These are phyloP conservation scores for Volvox africanus DNA, from an alignment of 139 green algal species.

Conservation along the genomic window DNA sequence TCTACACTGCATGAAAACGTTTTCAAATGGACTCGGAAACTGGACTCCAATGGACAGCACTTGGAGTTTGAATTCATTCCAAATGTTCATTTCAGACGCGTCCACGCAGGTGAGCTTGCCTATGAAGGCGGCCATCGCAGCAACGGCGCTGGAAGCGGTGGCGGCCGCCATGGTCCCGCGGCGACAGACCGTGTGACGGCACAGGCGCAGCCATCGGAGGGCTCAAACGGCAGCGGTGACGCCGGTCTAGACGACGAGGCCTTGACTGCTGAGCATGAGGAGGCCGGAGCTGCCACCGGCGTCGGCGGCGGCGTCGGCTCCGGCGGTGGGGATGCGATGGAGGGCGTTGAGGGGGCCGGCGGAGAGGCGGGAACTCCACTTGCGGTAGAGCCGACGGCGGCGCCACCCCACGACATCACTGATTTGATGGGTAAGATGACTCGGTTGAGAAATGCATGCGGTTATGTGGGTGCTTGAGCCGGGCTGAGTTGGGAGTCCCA, in stretches of 20 bases:
- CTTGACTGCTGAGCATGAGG: background rate
- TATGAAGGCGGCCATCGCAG: background rate
- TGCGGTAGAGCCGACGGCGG: background rate
- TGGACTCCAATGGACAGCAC: too few relatives aligned
- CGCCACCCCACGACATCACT: background rate
- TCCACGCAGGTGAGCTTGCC: background rate
- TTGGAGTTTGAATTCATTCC: too few relatives aligned
- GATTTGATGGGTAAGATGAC: background rate
- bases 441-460: background rate
- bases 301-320: background rate
- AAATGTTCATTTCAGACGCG: background rate
- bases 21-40: too few relatives aligned
- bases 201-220: conserved; percentile 21
- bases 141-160: too few relatives aligned
- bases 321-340: conserved; percentile 3
- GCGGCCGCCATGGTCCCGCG: background rate
- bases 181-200: conserved; percentile 10
- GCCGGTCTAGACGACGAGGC: background rate
- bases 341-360: too few relatives aligned
- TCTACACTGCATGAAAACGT: background rate
- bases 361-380: background rate
- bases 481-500: too few relatives aligned
- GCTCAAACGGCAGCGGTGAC: conserved; percentile 7
- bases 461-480: background rate
- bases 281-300: background rate